Percentiles rank a stretch among this genome's conserved stretches.
Evolutionary conservation across 345 rosid genomes (phyloP).

Genomic region (Hypericum androsaemum): DNA sequence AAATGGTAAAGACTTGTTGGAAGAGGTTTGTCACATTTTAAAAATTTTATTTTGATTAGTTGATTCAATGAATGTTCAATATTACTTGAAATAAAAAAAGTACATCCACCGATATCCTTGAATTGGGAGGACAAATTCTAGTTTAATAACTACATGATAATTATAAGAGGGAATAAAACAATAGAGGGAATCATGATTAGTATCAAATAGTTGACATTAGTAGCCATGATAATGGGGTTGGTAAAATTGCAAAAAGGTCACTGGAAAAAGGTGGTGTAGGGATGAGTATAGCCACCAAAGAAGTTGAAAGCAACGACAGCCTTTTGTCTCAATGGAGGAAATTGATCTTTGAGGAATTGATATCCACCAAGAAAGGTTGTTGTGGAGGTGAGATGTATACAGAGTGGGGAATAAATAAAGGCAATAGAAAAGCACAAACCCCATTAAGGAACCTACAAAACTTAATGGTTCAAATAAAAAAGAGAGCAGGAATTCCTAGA

Average conservation of each 20-base stretch:
- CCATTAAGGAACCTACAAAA: slow-evolving; percentile 24
- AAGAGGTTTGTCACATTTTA: too few relatives aligned
- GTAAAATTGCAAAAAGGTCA: slow-evolving; percentile 20
- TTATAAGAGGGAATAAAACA: too few relatives aligned
- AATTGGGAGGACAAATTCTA: too few relatives aligned
- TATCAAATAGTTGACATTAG: slow-evolving; percentile 17
- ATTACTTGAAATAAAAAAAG: too few relatives aligned
- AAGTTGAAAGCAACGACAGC: slow-evolving; percentile 37
- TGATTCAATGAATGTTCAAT: too few relatives aligned
- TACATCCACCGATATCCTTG: too few relatives aligned
- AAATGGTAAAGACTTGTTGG: too few relatives aligned
- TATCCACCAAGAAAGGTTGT: slow-evolving; percentile 36
- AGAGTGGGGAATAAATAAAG: slow-evolving; percentile 24
- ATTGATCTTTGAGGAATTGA: slow-evolving; percentile 26
- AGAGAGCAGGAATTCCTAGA: slow-evolving; percentile 7
- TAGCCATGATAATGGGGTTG: slow-evolving; percentile 27
- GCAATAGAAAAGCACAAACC: slow-evolving; percentile 6
- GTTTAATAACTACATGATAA: too few relatives aligned
- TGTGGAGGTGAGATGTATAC: slow-evolving; percentile 22
- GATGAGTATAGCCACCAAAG: slow-evolving; percentile 39
- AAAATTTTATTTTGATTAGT: too few relatives aligned
- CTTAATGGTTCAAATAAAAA: slow-evolving; percentile 11
- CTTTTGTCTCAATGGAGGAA: slow-evolving; percentile 27
- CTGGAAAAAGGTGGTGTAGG: slow-evolving; percentile 34
- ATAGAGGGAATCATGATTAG: slow-evolving; percentile 22